Evolutionary conservation across 257 asterid genomes (phyloP).

Genomic region (Dorcoceras hygrometricum): DNA sequence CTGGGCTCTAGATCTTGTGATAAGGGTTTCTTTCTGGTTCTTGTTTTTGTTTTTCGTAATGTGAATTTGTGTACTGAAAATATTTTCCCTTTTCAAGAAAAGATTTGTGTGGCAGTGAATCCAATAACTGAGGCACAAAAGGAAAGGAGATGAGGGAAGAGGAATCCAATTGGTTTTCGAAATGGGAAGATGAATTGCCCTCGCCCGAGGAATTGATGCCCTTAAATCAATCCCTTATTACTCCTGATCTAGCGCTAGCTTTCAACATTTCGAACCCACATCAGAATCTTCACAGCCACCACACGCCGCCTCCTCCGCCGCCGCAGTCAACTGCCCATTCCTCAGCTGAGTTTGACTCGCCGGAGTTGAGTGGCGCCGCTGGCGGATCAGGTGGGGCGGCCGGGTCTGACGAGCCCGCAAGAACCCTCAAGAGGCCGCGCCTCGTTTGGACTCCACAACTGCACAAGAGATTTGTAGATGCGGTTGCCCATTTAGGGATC

Average conservation of each 20-base stretch:
- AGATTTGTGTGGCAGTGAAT: background rate
- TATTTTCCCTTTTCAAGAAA: background rate
- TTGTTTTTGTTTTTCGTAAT: slow-evolving; percentile 1
- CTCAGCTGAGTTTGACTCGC: background rate
- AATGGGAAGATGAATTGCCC: slow-evolving; percentile 84
- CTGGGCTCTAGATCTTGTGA: slow-evolving; percentile 22
- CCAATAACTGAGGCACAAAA: background rate
- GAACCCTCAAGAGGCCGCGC: slow-evolving; percentile 53
- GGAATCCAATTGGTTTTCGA: slow-evolving; percentile 75
- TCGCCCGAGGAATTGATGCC: slow-evolving; percentile 37
- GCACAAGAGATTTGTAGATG: slow-evolving; percentile 54
- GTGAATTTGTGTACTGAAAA: background rate
- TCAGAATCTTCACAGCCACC: background rate
- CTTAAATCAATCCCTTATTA: background rate
- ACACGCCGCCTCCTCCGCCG: background rate
- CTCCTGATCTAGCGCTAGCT: background rate
- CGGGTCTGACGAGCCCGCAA: slow-evolving; percentile 46
- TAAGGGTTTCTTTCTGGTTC: background rate
- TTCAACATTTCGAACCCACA: background rate
- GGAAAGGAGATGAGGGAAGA: slow-evolving; percentile 62
- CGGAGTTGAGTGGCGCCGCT: slow-evolving; percentile 15
- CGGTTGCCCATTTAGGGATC: slow-evolving; percentile 53
- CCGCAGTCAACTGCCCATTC: slow-evolving; percentile 4
- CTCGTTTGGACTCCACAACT: slow-evolving; percentile 63
- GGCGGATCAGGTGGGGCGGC: slow-evolving; percentile 28